Conservation (phyloP, 2,329 filamentous ascomycete species). For the Trichoderma breve region DNA sequence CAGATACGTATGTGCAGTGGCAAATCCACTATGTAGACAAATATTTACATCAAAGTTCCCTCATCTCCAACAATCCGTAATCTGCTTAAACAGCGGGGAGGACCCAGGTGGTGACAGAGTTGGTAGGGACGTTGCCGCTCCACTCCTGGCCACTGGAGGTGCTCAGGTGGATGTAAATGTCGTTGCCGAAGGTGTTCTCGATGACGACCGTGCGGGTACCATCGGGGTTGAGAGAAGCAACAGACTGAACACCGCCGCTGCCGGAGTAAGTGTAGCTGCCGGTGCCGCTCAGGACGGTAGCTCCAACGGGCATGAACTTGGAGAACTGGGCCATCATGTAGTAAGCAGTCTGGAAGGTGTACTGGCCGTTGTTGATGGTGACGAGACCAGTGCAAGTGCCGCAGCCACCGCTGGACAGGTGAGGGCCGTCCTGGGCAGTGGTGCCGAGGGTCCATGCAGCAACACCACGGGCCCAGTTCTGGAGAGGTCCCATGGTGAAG, state of each 20-base stretch:
- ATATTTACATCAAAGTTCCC: constrained; percentile 7
- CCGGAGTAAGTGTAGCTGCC: constrained; percentile 33
- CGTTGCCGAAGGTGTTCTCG: constrained; percentile 21
- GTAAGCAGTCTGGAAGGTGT: constrained; percentile 47
- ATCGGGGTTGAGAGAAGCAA: constrained; percentile 46
- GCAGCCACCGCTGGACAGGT: constrained; percentile 39
- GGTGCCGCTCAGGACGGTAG: constrained; percentile 40
- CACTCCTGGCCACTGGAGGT: constrained; percentile 20
- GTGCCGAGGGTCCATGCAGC: constrained; percentile 47
- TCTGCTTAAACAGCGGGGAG: constrained; percentile 15
- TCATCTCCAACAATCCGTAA: neutral
- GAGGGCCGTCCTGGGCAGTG: constrained; percentile 41
- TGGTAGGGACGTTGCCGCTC: constrained; percentile 20
- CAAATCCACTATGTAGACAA: neutral
- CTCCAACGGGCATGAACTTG: constrained; percentile 46
- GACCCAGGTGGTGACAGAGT: constrained; percentile 22
- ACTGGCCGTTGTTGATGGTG: constrained; percentile 49
- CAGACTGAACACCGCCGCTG: constrained; percentile 41
- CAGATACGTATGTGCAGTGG: neutral
- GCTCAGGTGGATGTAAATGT: constrained; percentile 20
- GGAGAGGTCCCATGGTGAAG: constrained; percentile 49
- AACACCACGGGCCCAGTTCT: constrained; percentile 45
- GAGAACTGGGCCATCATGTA: constrained; percentile 53
- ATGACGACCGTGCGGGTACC: constrained; percentile 41
- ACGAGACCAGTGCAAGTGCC: constrained; percentile 50